A percentile compares a stretch with the other conserved stretches of the same genome.
Evolutionary conservation across 2,329 filamentous ascomycete genomes (phyloP).

Genomic region (Microcyclosporella mali): DNA sequence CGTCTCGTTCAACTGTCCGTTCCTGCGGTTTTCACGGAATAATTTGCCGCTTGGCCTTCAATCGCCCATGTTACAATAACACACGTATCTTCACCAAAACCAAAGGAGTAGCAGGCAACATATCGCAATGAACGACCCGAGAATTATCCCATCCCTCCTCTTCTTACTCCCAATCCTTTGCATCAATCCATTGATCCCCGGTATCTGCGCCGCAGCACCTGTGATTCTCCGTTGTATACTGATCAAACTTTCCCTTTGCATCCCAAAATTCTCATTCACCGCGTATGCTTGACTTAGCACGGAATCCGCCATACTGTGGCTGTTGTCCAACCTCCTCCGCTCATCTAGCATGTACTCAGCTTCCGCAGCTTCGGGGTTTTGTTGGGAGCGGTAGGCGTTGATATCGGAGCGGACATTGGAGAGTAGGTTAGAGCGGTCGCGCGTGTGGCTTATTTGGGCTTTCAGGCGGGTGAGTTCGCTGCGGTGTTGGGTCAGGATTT

Average conservation of each 20-base stretch:
- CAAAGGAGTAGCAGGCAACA: constrained; percentile 84
- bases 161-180: constrained; percentile 90
- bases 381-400: constrained; percentile 66
- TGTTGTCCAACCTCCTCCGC: constrained; percentile 76
- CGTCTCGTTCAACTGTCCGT: too few relatives aligned
- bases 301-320: constrained; percentile 79
- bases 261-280: constrained; percentile 81
- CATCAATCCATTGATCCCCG: constrained; percentile 87
- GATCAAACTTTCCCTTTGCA: constrained; percentile 80
- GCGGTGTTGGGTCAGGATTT: constrained; percentile 81
- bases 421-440: constrained; percentile 83
- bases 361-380: constrained; percentile 73
- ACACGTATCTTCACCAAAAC: constrained; percentile 50
- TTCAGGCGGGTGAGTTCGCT: constrained; percentile 73
- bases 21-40: too few relatives aligned
- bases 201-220: constrained; percentile 80
- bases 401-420: constrained; percentile 89
- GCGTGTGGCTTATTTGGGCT: constrained; percentile 65
- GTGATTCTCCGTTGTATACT: constrained; percentile 90
- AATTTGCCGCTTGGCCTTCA: background rate
- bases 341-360: constrained; percentile 97
- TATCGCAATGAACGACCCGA: constrained; percentile 84
- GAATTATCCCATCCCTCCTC: constrained; percentile 87
- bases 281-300: constrained; percentile 95
- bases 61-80: background rate